A percentile compares a stretch with the other conserved stretches of the same genome.
Conservation (phyloP, 1,284 basidiomycete species). For the Phellopilus nigrolimitatus region DNA sequence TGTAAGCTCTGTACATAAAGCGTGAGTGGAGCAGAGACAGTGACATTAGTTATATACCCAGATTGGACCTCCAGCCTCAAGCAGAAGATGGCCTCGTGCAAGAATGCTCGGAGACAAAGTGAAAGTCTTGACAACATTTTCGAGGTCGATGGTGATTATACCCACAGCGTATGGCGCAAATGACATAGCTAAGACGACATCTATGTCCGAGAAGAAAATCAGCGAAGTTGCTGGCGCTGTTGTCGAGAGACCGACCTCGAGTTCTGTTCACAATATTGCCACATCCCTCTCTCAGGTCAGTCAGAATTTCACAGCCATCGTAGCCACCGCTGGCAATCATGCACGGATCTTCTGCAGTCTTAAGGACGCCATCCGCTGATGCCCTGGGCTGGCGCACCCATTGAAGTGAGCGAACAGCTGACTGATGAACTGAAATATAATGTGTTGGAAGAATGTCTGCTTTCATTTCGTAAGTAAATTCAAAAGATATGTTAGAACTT, state of each 20-base stretch:
- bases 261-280: constrained; percentile 69
- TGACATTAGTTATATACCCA: constrained; percentile 53
- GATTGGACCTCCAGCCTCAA: constrained; percentile 72
- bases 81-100: constrained; percentile 63
- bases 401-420: constrained; percentile 66
- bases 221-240: neutral
- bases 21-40: neutral
- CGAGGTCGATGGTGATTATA: constrained; percentile 70
- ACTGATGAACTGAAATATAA: constrained; percentile 69
- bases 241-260: constrained; percentile 42
- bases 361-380: constrained; percentile 41
- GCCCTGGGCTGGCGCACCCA: constrained; percentile 68
- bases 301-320: constrained; percentile 69
- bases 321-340: constrained; percentile 72
- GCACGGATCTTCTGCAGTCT: constrained; percentile 54
- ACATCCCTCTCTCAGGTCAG: constrained; percentile 66
- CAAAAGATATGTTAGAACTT: neutral
- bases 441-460: constrained; percentile 60
- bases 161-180: constrained; percentile 64
- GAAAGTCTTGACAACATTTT: constrained; percentile 71
- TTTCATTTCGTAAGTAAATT: constrained; percentile 26
- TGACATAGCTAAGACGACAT: constrained; percentile 62
- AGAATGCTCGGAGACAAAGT: constrained; percentile 67
- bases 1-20: constrained; percentile 50
- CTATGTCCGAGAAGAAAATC: constrained; percentile 32